These are phyloP conservation scores for Mycena olivaceomarginata DNA, from an alignment of 768 basidiomycete species.

Conservation along the genomic window DNA sequence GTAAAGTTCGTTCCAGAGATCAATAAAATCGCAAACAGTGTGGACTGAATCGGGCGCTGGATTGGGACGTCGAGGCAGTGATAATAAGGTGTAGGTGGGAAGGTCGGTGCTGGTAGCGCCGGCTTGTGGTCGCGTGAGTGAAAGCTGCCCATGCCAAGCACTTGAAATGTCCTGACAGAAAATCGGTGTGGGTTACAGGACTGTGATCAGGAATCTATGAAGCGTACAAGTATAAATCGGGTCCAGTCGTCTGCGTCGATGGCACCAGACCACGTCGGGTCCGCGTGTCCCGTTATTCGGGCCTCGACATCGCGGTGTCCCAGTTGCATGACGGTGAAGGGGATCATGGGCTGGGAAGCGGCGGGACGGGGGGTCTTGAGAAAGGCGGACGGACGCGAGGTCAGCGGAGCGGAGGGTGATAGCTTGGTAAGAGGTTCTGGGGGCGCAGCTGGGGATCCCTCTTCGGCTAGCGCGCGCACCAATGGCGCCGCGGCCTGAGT, in stretches of 20 bases:
- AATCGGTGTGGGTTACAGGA: background rate
- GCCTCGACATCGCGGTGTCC: conserved; percentile 11
- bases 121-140: conserved; percentile 19
- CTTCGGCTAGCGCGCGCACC: background rate
- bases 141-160: conserved; percentile 39
- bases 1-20: conserved; percentile 41
- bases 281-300: background rate
- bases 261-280: background rate
- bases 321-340: conserved; percentile 30
- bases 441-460: too few relatives aligned
- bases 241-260: conserved; percentile 17
- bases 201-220: background rate
- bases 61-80: background rate
- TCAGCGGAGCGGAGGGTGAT: background rate
- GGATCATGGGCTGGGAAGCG: background rate
- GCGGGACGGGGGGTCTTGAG: background rate
- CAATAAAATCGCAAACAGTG: conserved; percentile 35
- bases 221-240: conserved; percentile 34
- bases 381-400: conserved; percentile 28
- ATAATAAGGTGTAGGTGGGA: conserved; percentile 17
- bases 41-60: background rate
- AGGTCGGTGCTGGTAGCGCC: background rate
- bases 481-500: background rate
- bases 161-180: conserved; percentile 35
- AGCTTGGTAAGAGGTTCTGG: background rate